phyloP scores from a whole-genome alignment of 2,329 filamentous ascomycete species.

The Paecilomyces formosus region DNA sequence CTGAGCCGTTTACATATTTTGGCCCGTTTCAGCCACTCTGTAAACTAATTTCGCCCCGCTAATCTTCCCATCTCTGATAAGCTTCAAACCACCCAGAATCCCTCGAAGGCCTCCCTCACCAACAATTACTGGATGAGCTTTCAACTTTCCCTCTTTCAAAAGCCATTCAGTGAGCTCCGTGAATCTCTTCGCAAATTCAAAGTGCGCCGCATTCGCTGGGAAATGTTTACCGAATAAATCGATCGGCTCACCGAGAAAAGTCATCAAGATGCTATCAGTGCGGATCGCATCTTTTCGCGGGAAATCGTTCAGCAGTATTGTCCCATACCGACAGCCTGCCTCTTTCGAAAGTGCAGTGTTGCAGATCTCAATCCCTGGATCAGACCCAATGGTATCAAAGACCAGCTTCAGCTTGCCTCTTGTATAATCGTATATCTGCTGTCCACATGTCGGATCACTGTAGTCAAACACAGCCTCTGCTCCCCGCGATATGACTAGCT shows the following conservation, averaged over 20 bases:
- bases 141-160: neutral
- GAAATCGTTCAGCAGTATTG: too few relatives aligned
- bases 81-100: neutral
- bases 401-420: slow-evolving; percentile 29
- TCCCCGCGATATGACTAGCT: slow-evolving; percentile 35
- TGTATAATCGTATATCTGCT: slow-evolving; percentile 33
- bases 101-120: neutral
- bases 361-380: neutral
- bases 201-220: neutral
- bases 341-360: neutral
- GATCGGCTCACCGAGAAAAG: too few relatives aligned
- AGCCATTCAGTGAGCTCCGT: neutral
- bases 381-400: slow-evolving; percentile 35
- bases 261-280: too few relatives aligned
- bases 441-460: slow-evolving; percentile 22
- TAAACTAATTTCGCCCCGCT: neutral
- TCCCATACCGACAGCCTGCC: too few relatives aligned
- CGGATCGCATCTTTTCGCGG: too few relatives aligned
- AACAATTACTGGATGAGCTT: neutral
- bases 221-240: neutral
- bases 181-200: neutral
- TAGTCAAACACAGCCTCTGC: slow-evolving; percentile 44
- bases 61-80: neutral
- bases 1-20: too few relatives aligned
- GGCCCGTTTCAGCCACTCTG: too few relatives aligned